Conservation (phyloP, 495 filamentous ascomycete genomes). For the Cercophora sp. region DNA sequence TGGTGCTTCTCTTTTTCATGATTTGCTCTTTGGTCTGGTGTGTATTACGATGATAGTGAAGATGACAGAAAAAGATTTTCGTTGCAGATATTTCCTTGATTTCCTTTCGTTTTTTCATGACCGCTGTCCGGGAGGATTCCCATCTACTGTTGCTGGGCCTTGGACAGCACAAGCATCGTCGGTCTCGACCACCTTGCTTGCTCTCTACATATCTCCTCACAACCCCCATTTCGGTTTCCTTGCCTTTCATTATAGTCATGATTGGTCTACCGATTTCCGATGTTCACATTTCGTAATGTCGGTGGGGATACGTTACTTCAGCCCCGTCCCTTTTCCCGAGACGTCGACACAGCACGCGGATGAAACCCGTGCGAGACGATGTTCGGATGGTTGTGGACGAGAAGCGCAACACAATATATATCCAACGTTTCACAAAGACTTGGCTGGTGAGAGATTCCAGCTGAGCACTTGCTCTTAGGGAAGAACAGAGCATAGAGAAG, state of each 20-base stretch:
- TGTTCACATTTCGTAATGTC: slow-evolving; percentile 8
- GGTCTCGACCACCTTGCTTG: not conserved
- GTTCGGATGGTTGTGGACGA: not conserved
- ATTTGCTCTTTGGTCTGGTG: not conserved
- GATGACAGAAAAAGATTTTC: slow-evolving; percentile 3
- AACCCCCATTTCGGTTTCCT: slow-evolving; percentile 1
- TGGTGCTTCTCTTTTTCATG: not conserved
- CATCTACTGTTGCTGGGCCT: not conserved
- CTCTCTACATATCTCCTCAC: not conserved
- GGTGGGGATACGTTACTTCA: slow-evolving; percentile 13
- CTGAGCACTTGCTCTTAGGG: too few species aligned
- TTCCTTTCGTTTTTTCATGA: not conserved
- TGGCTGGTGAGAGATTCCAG: too few species aligned
- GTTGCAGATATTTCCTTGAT: slow-evolving; percentile 9
- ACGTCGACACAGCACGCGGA: not conserved
- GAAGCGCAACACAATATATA: too few species aligned
- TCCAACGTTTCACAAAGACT: too few species aligned
- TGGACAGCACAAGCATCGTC: not conserved
- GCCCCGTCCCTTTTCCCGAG: not conserved
- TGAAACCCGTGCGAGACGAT: slow-evolving; percentile 10
- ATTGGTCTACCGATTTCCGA: too few species aligned
- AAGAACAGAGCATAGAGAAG: too few species aligned
- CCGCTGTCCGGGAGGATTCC: too few species aligned
- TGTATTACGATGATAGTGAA: not conserved
- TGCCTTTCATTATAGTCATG: slow-evolving; percentile 1